phyloP scores from a whole-genome alignment of 169 alveolate genomes.

The Plasmodium gaboni region DNA sequence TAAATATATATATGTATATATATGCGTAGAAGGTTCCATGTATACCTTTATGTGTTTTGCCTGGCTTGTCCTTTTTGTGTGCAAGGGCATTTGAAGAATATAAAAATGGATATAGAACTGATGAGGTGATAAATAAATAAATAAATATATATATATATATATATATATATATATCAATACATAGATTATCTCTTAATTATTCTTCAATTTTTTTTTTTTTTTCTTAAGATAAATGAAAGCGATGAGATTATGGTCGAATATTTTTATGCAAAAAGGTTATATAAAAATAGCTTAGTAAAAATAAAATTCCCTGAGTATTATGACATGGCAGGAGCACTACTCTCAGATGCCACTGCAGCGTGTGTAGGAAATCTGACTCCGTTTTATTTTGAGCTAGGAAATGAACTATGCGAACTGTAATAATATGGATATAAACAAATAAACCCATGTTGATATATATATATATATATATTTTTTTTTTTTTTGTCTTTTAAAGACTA shows the following conservation, averaged over 20 bases:
- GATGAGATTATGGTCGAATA: slow-evolving; percentile 58
- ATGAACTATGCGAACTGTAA: slow-evolving; percentile 82
- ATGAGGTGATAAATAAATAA: slow-evolving; percentile 76
- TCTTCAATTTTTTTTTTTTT: slow-evolving; percentile 18
- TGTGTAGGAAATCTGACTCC: slow-evolving; percentile 83
- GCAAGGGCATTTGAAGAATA: slow-evolving; percentile 84
- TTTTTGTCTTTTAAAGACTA: slow-evolving; percentile 55
- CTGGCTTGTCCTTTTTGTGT: slow-evolving; percentile 83
- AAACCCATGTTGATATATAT: neutral
- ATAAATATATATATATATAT: neutral
- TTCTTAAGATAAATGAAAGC: slow-evolving; percentile 78
- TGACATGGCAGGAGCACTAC: slow-evolving; percentile 84
- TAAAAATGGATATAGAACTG: slow-evolving; percentile 78
- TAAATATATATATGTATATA: slow-evolving; percentile 5
- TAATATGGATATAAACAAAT: too few relatives aligned
- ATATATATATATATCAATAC: slow-evolving; percentile 6
- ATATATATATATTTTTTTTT: slow-evolving; percentile 5
- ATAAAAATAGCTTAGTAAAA: slow-evolving; percentile 79
- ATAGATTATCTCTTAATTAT: neutral
- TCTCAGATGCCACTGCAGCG: slow-evolving; percentile 86
- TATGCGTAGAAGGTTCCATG: slow-evolving; percentile 85
- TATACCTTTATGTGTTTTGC: slow-evolving; percentile 78
- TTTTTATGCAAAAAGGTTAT: slow-evolving; percentile 64
- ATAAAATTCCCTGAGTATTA: slow-evolving; percentile 83
- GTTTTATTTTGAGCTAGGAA: slow-evolving; percentile 83